These are phyloP conservation scores for Tulasnella sp. DNA, from an alignment of 768 basidiomycete species.

Conservation along the genomic window DNA sequence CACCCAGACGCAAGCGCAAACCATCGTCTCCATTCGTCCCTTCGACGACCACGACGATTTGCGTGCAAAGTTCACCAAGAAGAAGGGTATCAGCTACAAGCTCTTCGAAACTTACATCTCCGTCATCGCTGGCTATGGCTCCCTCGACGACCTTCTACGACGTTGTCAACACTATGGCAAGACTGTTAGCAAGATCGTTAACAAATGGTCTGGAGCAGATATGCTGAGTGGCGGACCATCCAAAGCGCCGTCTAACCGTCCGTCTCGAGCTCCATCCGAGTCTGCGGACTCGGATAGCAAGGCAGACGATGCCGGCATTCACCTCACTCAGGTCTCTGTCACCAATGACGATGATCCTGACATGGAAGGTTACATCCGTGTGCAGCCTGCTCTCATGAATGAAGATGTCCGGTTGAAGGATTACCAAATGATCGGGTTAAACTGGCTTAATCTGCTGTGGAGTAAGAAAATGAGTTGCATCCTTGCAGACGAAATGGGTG, in stretches of 20 bases:
- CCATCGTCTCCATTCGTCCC: constrained; percentile 66
- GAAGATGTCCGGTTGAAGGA: constrained; percentile 74
- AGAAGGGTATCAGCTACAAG: constrained; percentile 82
- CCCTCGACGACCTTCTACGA: constrained; percentile 78
- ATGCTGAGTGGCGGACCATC: constrained; percentile 30
- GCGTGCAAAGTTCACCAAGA: constrained; percentile 68
- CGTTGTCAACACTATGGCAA: constrained; percentile 80
- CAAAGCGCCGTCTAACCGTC: constrained; percentile 26
- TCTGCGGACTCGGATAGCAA: constrained; percentile 29
- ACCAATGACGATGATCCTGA: constrained; percentile 23
- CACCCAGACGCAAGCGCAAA: constrained; percentile 62
- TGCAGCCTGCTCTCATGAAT: constrained; percentile 58
- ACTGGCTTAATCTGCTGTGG: constrained; percentile 89
- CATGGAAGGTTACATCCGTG: constrained; percentile 46
- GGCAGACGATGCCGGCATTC: constrained; percentile 14
- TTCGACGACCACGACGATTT: constrained; percentile 68
- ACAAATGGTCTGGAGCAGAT: constrained; percentile 47
- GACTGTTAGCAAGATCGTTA: constrained; percentile 57
- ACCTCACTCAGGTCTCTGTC: constrained; percentile 20
- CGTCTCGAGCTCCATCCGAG: background rate
- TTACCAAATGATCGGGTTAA: constrained; percentile 94
- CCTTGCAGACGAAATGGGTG: constrained; percentile 98
- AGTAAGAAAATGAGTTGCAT: constrained; percentile 77
- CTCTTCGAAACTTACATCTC: constrained; percentile 83
- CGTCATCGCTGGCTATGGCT: constrained; percentile 73